phyloP scores from a whole-genome alignment of 805 yeast genomes.

The Metschnikowia aberdeeniae region DNA sequence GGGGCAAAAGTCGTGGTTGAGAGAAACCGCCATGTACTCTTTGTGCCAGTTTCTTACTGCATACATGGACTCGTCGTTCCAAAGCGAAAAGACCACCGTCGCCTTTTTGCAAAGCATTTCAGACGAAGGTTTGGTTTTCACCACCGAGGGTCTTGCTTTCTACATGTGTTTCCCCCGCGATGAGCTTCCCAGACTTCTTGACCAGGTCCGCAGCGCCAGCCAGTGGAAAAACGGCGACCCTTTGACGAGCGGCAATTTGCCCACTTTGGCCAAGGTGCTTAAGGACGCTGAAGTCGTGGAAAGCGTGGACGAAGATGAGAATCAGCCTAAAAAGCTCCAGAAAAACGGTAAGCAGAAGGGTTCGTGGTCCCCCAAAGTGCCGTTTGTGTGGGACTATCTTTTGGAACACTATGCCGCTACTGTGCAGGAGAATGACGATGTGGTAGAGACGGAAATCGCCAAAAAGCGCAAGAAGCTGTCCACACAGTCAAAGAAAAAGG shows the following conservation, averaged over 20 bases:
- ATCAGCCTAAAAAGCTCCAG: constrained; percentile 11
- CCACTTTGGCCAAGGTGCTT: constrained; percentile 56
- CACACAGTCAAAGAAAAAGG: constrained; percentile 15
- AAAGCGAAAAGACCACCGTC: constrained; percentile 18
- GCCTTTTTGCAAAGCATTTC: constrained; percentile 43
- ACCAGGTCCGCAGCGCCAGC: constrained; percentile 3
- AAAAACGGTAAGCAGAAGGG: constrained; percentile 50
- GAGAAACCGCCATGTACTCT: constrained; percentile 76
- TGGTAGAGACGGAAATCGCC: constrained; percentile 15
- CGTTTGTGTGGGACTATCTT: constrained; percentile 69
- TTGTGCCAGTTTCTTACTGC: constrained; percentile 47
- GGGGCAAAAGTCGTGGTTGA: constrained; percentile 70
- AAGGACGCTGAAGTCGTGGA: constrained; percentile 49
- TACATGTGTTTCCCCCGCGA: constrained; percentile 50
- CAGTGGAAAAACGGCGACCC: constrained; percentile 77
- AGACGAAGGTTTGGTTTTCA: constrained; percentile 51
- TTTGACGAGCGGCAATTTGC: constrained; percentile 63
- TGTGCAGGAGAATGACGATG: constrained; percentile 14
- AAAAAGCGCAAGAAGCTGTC: constrained; percentile 21
- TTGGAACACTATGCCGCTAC: constrained; percentile 37
- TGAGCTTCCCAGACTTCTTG: constrained; percentile 18
- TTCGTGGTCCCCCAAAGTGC: constrained; percentile 70
- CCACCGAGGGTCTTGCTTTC: constrained; percentile 79
- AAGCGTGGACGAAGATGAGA: constrained; percentile 33
- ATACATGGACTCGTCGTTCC: constrained; percentile 10